Conservation (phyloP, 1,139 yeast species). For the Sugiyamaella paludigena region DNA sequence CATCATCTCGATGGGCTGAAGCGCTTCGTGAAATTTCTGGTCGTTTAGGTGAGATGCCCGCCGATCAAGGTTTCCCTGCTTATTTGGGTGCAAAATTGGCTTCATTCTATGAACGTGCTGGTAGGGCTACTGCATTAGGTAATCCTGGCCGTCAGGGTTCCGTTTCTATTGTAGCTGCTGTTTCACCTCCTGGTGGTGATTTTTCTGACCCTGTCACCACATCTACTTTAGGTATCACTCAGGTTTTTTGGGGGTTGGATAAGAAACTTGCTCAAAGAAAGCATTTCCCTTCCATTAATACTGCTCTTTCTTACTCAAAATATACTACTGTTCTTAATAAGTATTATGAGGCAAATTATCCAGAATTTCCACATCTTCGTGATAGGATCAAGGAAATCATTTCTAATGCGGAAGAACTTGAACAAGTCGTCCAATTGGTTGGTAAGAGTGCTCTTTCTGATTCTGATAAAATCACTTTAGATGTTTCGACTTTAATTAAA, state of each 20-base stretch:
- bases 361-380: slow-evolving; percentile 89
- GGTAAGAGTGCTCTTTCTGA: slow-evolving; percentile 98
- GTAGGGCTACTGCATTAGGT: slow-evolving; percentile 93
- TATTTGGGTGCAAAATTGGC: slow-evolving; percentile 98
- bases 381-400: slow-evolving; percentile 89
- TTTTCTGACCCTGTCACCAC: slow-evolving; percentile 99
- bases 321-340: slow-evolving; percentile 83
- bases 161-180: slow-evolving; percentile 99
- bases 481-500: slow-evolving; percentile 84
- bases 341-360: slow-evolving; percentile 80
- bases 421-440: slow-evolving; percentile 97
- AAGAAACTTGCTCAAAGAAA: slow-evolving; percentile 98
- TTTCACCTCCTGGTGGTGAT: slow-evolving; percentile 99
- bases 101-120: slow-evolving; percentile 99
- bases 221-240: slow-evolving; percentile 96
- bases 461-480: slow-evolving; percentile 92
- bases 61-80: slow-evolving; percentile 99
- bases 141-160: slow-evolving; percentile 96
- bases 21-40: slow-evolving; percentile 99
- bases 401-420: slow-evolving; percentile 95
- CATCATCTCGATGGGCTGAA: slow-evolving; percentile 99
- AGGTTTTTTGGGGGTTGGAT: slow-evolving; percentile 99
- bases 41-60: slow-evolving; percentile 99
- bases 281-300: slow-evolving; percentile 98
- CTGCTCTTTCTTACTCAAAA: slow-evolving; percentile 93